Evolutionary conservation across 768 basidiomycete genomes (phyloP), one percentile per base, ranked within the genome.

Genomic region (Lactarius indigo): DNA sequence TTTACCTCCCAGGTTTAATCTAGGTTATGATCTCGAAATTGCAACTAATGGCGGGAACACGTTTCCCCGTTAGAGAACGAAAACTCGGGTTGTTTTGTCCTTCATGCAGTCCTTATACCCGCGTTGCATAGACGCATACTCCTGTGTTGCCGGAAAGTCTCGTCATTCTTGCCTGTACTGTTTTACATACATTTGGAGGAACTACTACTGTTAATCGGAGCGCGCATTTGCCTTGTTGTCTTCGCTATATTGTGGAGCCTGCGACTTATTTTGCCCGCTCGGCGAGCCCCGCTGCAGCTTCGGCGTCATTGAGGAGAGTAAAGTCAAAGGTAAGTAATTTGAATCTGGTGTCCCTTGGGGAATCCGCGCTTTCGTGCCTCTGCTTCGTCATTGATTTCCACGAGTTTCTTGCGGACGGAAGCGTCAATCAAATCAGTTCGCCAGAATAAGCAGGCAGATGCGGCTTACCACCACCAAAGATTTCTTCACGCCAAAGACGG

Each of bases 401-500:
- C 77, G 30, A 86, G 76, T 55, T 81, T 80, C 88, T 89, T 42
- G 12, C 26, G 9, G 15, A 44, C 47, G 23, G 60, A 56, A 44
- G 59, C 15, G 26, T 23, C 47, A 6, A 52, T 52, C 50, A 30
- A 30, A 64, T 68, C 66, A 42, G 55, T 39, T 26, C 15, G 39
- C 52, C 37, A 9, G 42, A 17, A 47, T n/a, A 56, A 30, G 61
- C 3, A 39, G 4, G 42, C 20, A 28, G 37, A 15, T 37, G 13
- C 59, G 44, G 80, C 85, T 59, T 76, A 92, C 91, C 69, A 92
- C 84, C 23, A 93, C 82, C 31, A 95, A 79, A 7, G 89, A 91
- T 57, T 83, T 82, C 76, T 91, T 91, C 28, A 91, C 92, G 12
- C 93, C 92, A 75, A 94, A 93, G 3, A 94, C 91, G 13, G 84